These are phyloP conservation scores for Colletotrichum sp. DNA, from an alignment of 2,329 filamentous ascomycete species.

Conservation along the genomic window DNA sequence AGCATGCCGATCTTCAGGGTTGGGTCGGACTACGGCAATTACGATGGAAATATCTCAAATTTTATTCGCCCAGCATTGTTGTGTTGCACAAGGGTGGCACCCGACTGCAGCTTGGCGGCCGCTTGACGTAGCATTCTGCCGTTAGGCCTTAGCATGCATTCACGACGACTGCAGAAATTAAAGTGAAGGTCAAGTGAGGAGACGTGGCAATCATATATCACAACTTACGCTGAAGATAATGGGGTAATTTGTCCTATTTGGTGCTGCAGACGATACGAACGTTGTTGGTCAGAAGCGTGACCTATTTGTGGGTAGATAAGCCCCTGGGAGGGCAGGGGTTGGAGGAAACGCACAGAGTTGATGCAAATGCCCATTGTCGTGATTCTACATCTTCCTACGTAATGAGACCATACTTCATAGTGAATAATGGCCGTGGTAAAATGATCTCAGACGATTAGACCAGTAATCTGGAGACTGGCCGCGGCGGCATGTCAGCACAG, in stretches of 20 bases:
- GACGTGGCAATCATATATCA: not conserved
- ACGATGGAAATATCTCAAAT: not conserved
- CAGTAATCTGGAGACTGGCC: not conserved
- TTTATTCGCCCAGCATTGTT: not conserved
- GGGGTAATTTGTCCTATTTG: not conserved
- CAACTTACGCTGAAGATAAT: not conserved
- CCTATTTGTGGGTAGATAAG: not conserved
- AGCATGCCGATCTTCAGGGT: not conserved
- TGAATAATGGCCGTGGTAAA: rapidly evolving
- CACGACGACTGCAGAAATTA: not conserved
- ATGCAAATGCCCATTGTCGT: not conserved
- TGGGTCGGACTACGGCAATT: not conserved
- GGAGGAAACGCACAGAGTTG: not conserved
- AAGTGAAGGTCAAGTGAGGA: not conserved
- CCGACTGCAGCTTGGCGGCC: not conserved
- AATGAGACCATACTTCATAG: not conserved
- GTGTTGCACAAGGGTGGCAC: not conserved
- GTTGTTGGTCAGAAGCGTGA: not conserved
- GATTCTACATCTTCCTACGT: not conserved
- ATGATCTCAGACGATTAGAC: not conserved
- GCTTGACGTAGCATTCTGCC: not conserved
- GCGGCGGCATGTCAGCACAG: not conserved
- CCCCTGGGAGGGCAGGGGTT: not conserved
- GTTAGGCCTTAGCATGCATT: not conserved
- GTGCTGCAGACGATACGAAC: not conserved